Evolutionary conservation across 768 basidiomycete species (phyloP), one percentile per base, ranked within the genome.

Genomic region (Daedalea quercina): DNA sequence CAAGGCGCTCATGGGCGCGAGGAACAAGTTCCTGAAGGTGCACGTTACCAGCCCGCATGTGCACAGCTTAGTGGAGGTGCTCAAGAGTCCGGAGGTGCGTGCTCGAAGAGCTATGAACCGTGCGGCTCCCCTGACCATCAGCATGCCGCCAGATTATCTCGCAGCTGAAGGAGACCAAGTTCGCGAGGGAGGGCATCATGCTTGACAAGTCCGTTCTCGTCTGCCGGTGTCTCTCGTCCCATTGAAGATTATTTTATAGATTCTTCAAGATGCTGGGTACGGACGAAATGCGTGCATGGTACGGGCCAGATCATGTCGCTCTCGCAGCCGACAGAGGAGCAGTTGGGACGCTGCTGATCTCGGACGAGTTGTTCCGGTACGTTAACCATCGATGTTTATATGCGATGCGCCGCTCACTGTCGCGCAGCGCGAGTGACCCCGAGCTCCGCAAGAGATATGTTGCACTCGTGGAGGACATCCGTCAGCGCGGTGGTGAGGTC

Each of bases 231-330:
- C 37, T 19, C 15, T 40, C 15, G 17, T 40, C 12, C 3, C 13
- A 31, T 45, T n/a, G 40, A 3, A 9, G 23, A 34, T 19, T 31
- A 11, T 12, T 7, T 22, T 44, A 2, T 58, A 97, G 94, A 59
- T 99, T 99, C 73, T 94, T 94, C 73, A 99, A 97, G 69, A 98
- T 94, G 93, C 80, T 98, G 25, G 92, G 87, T 0, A 79, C 78
- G 1, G 94, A 99, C 60, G 94, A 97, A 67, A 84, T 94, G 74
- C 79, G 96, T 51, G 96, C 96, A 3, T 99, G 96, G 96, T 99
- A 99, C 67, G 96, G 95, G 1, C 91, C 94, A 12, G 85, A 90
- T 46, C 96, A 99, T 68, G 96, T 99, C 51, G 75, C 78, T 47
- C 77, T 96, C 20, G 96, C 96, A 3, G 87, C 90, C 33, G 90